Evolutionary conservation across 176 grass and related monocot species (phyloP), one percentile per base, ranked within the genome.

Genomic region (Triticum aestivum): DNA sequence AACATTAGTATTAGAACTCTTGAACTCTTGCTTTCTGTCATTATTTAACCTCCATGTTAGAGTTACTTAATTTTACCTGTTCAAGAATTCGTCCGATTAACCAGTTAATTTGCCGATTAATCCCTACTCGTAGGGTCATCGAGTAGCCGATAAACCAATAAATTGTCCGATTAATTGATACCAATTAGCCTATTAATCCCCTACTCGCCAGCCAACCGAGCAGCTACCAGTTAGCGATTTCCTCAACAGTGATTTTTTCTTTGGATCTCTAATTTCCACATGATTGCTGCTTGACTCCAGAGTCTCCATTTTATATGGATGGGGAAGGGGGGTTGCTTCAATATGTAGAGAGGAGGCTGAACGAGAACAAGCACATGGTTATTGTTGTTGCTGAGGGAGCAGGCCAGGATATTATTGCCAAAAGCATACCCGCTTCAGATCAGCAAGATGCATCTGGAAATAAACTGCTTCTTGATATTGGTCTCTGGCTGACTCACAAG

Each of bases 251-350:
- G 24, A 24, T 78, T 18, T 78, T 18, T 68, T 76, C 5, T 14
- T 83, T 84, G 52, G 35, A 35, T 76, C 54, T 73, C 35, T 8
- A 65, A 39, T 84, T 86, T 89, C 74, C 0, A 7, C 18, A 96
- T 94, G 97, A 99, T 26, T 99, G 94, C 73, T 96, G 97, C 84
- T 93, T 99, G 79, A 96, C 96, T 83, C 97, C 97, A 77, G 97
- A 99, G 75, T 99, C 97, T 20, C 94, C 90, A 9, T 99, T 99
- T 87, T 96, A 96, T 88, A 80, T 99, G 85, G 97, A 99, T 67
- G 97, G 94, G 65, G 95, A 96, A 83, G 97, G 97, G 69, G 97
- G 97, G 34, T 80, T 99, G 75, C 85, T 96, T 87, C 80, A 96
- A 21, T 96, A 89, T 73, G 44, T 99, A 79, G 94, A 99, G 71